phyloP scores from a whole-genome alignment of 306 rosid genomes.

The Citrullus amarus region DNA sequence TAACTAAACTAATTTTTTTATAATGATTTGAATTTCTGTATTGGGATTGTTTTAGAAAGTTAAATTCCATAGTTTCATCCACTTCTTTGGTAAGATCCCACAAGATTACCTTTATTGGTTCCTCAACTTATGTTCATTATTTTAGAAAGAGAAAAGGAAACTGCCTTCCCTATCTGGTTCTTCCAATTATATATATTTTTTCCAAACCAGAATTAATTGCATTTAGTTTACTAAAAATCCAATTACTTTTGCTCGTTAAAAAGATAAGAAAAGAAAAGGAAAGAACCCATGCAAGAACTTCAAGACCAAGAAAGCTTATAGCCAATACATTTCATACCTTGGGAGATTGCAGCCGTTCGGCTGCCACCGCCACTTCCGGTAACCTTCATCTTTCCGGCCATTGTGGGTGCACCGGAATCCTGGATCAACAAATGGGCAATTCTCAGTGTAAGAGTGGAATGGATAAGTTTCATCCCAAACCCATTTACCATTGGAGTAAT shows the following conservation, averaged over 20 bases:
- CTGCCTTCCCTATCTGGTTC: neutral
- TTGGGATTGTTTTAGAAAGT: no score
- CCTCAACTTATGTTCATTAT: neutral
- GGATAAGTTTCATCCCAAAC: slow-evolving; percentile 28
- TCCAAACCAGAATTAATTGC: neutral
- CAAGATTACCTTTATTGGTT: neutral
- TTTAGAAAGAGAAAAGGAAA: neutral
- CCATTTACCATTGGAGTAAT: slow-evolving; percentile 68
- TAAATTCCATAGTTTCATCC: neutral
- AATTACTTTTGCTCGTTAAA: neutral
- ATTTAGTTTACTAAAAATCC: neutral
- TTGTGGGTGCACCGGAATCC: slow-evolving; percentile 69
- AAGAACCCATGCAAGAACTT: slow-evolving; percentile 5
- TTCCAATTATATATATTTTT: neutral
- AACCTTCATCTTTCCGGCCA: slow-evolving; percentile 45
- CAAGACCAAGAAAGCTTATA: neutral
- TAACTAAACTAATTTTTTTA: no score
- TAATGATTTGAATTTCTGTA: neutral
- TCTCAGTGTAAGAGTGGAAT: slow-evolving; percentile 34
- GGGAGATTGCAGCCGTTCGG: slow-evolving; percentile 58
- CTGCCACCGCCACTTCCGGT: slow-evolving; percentile 70
- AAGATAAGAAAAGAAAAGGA: neutral
- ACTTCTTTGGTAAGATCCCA: neutral
- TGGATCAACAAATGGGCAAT: slow-evolving; percentile 70
- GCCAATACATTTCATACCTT: slow-evolving; percentile 27